Base-by-base conservation (phyloP, 306 rosid genomes). In the Morella rubra region DNA sequence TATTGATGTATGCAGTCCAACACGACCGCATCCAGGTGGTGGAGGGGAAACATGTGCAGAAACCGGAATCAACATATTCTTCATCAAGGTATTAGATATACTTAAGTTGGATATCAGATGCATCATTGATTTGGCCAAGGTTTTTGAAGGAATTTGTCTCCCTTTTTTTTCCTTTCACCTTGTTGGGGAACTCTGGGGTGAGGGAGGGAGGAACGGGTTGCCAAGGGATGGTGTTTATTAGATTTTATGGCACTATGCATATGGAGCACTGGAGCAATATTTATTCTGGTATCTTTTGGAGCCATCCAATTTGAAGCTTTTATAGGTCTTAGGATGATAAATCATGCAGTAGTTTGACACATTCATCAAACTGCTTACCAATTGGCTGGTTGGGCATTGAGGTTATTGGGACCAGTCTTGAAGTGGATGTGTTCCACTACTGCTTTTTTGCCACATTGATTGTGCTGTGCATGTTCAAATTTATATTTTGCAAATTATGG, bases 11-110 rank as follows among this genome's bases (percentile, higher is more conserved):
- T 86, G 84, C 92, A 96, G 99, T 81, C 99, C 98, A 78, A 96
- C 99, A 54, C 88, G 97, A 74, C 99, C 99, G 71, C 92, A 87
- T 87, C 99, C 99, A 65, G 96, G 91, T 78, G 98, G 99, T 64
- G 99, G 98, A 76, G 99, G 99, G 47, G 98, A 93, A 85, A 96
- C 99, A 4, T 96, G 98, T 81, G 99, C 99, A 72, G 99, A 96
- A 86, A 96, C 98, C 47, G 99, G 93, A 79, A 90, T 96, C 50
- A 87, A 82, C 82, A 90, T 96, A 13, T 96, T 92, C 83, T 93
- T 96, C n/a, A 80, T 91, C 83, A 96, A 96, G 98, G 99, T 96
- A 84, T 22, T 67, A 73, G 72, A 18, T 20, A 56, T 67, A 64
- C 22, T 50, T 52, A 37, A 32, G 37, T 32, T 32, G 37, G 37